These are phyloP conservation scores for Brasenia schreberi DNA, from an alignment of 164 flowering plant genomes.

Conservation along the genomic window DNA sequence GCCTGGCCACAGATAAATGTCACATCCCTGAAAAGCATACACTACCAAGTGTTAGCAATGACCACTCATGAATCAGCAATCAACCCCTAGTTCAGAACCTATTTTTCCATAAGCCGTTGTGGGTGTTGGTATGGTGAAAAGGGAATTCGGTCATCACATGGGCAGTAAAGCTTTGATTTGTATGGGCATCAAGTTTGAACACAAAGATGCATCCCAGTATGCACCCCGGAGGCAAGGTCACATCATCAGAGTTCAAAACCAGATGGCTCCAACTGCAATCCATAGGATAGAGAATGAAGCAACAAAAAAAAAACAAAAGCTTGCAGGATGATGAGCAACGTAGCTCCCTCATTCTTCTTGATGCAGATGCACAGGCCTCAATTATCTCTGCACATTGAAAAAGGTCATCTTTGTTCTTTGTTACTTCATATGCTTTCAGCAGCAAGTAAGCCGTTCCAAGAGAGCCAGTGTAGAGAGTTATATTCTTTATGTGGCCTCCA, in stretches of 20 bases:
- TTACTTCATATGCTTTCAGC: conserved; percentile 31
- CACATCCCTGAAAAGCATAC: conserved; percentile 18
- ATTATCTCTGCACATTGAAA: conserved; percentile 37
- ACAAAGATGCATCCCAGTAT: no score
- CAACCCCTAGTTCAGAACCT: neutral
- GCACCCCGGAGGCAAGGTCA: no score
- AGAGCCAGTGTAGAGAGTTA: conserved; percentile 37
- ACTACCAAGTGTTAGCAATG: neutral
- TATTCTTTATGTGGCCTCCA: conserved; percentile 29
- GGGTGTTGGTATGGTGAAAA: no score
- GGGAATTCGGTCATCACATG: no score
- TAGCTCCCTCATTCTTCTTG: conserved; percentile 6
- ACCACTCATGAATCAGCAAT: neutral
- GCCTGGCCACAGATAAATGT: conserved; percentile 79
- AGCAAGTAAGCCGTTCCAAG: conserved; percentile 55
- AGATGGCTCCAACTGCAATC: no score
- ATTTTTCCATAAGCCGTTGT: no score
- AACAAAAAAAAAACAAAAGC: neutral
- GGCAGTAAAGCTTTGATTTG: no score
- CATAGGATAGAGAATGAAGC: no score
- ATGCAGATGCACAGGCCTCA: conserved; percentile 37
- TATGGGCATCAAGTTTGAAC: no score
- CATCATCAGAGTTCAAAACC: no score
- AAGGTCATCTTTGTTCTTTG: conserved; percentile 26
- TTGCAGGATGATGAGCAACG: neutral